Percentiles rank a stretch among this genome's conserved stretches.
These are phyloP conservation scores for Talaromyces sp. DNA, from an alignment of 2,329 filamentous ascomycete genomes.

Conservation along the genomic window DNA sequence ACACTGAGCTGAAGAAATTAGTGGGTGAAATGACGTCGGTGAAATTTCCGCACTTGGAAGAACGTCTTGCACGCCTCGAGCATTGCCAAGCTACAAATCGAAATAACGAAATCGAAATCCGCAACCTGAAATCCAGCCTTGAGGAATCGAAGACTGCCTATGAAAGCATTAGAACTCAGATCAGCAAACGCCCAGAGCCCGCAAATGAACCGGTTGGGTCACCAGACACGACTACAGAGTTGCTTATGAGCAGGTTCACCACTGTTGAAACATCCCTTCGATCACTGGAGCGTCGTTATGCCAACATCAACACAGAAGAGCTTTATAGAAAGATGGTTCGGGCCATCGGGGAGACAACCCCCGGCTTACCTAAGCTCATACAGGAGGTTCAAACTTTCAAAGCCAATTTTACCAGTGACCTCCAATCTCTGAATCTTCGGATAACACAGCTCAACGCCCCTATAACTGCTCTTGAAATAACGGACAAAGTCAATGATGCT, in stretches of 20 bases:
- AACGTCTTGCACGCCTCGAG: not conserved
- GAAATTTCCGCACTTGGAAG: not conserved
- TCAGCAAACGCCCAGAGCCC: too few species aligned
- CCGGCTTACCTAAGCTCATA: conserved; percentile 10
- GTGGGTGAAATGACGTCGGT: not conserved
- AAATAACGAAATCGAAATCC: not conserved
- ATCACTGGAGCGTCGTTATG: conserved; percentile 53
- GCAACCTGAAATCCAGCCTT: not conserved
- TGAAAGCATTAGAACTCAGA: not conserved
- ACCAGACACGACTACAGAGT: not conserved
- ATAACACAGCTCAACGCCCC: not conserved
- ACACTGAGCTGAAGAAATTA: not conserved
- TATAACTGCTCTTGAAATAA: not conserved
- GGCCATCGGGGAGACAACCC: conserved; percentile 41
- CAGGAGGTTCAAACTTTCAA: not conserved
- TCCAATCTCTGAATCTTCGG: not conserved
- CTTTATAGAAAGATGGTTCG: conserved; percentile 39
- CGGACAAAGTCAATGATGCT: not conserved
- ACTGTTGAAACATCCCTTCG: conserved; percentile 27
- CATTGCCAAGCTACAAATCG: not conserved
- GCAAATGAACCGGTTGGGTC: too few species aligned
- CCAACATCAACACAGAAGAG: conserved; percentile 49
- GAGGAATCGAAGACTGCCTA: not conserved
- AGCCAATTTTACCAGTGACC: not conserved
- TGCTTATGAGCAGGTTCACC: not conserved